Conservation (phyloP, 1,284 basidiomycete genomes). For the Xanthoconium separans region DNA sequence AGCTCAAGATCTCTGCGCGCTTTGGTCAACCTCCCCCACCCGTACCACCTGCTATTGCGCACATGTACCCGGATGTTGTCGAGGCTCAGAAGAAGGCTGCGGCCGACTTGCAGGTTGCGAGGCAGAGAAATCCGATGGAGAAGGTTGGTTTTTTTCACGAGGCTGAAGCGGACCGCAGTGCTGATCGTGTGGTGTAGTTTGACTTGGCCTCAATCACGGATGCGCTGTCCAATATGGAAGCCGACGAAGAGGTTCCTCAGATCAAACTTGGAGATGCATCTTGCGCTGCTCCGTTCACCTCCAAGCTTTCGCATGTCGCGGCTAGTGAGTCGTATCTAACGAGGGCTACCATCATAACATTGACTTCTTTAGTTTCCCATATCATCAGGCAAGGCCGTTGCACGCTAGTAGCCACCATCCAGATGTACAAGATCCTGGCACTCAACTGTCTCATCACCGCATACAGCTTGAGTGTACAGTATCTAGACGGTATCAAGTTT, state of each 20-base stretch:
- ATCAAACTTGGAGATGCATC: constrained; percentile 97
- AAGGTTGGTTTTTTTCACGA: constrained; percentile 53
- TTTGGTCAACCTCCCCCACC: constrained; percentile 93
- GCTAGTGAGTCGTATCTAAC: constrained; percentile 62
- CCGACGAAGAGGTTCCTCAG: constrained; percentile 89
- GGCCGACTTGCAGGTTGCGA: constrained; percentile 58
- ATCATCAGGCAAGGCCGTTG: constrained; percentile 97
- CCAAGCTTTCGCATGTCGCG: constrained; percentile 90
- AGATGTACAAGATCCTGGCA: constrained; percentile 99
- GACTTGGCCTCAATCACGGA: constrained; percentile 86
- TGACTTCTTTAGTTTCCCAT: constrained; percentile 67
- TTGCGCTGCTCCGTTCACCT: constrained; percentile 95
- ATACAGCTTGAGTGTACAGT: constrained; percentile 93
- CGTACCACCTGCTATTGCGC: constrained; percentile 81
- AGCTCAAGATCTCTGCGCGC: constrained; percentile 82
- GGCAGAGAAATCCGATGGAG: constrained; percentile 85
- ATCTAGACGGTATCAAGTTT: constrained; percentile 96
- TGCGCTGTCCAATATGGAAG: constrained; percentile 89
- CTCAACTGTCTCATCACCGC: constrained; percentile 96
- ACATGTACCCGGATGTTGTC: constrained; percentile 87
- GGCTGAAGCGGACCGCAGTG: not conserved
- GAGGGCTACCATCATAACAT: not conserved
- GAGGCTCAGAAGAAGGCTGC: constrained; percentile 81
- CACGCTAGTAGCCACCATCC: constrained; percentile 93
- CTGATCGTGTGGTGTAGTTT: constrained; percentile 54